phyloP scores from a whole-genome alignment of 2,329 filamentous ascomycete genomes.

The Colletotrichum godetiae region DNA sequence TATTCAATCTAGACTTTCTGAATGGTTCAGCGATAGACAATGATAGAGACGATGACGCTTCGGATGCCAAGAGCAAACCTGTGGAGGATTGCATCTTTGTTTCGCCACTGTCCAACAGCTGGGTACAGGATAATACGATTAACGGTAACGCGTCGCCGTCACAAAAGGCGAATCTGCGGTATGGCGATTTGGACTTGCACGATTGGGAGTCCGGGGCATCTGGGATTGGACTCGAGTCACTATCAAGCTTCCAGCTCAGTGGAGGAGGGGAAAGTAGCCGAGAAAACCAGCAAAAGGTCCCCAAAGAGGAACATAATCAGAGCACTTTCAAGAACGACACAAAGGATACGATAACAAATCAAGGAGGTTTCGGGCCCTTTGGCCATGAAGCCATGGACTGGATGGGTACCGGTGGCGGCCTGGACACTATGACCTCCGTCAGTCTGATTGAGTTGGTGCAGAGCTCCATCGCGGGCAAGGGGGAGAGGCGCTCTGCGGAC shows the following conservation, averaged over 20 bases:
- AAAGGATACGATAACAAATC: background rate
- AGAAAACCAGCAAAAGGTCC: background rate
- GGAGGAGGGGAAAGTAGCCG: background rate
- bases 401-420: slow-evolving; percentile 37
- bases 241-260: background rate
- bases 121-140: slow-evolving; percentile 42
- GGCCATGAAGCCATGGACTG: slow-evolving; percentile 38
- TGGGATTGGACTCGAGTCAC: background rate
- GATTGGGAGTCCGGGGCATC: slow-evolving; percentile 43
- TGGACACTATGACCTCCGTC: slow-evolving; percentile 43
- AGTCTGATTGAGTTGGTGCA: slow-evolving; percentile 47
- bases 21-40: slow-evolving; percentile 43
- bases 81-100: slow-evolving; percentile 42
- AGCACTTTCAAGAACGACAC: background rate
- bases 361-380: background rate
- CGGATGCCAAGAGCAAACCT: background rate
- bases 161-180: slow-evolving; percentile 31
- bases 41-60: slow-evolving; percentile 38
- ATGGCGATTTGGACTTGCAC: slow-evolving; percentile 39
- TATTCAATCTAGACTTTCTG: slow-evolving; percentile 44
- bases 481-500: slow-evolving; percentile 17
- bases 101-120: slow-evolving; percentile 41
- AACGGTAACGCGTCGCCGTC: slow-evolving; percentile 23
- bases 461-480: slow-evolving; percentile 41
- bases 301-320: background rate